Base-by-base conservation (phyloP, 805 yeast genomes). In the Cyberlindnera mycetangii region DNA sequence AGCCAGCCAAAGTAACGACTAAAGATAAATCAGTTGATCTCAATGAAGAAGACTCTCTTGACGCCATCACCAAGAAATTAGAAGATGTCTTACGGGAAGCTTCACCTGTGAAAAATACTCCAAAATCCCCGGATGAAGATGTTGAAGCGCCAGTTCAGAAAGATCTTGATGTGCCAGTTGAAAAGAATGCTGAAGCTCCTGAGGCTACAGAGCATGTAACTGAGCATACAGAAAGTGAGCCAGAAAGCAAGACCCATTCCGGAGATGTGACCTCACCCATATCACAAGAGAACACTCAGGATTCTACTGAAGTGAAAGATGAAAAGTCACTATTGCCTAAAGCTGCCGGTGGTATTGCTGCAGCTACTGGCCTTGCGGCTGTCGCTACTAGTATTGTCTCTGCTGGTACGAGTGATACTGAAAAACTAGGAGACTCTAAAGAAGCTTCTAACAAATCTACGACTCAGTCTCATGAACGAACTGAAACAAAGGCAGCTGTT, bases 391-490 rank as follows among this genome's bases (percentile, higher is more conserved):
- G 21, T 16, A 32, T 16, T 17, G 21, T 15, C 12, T 32, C 33
- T 21, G 25, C 22, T 6, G 3, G n/a, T 17, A 44, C 33, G 19
- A 41, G 40, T 20, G 41, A 25, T 2, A 50, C 49, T 36, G 52
- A 24, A 9, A 12, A 24, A 24, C n/a, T n/a, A n/a, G n/a, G n/a
- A n/a, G n/a, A n/a, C n/a, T n/a, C n/a, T n/a, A n/a, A n/a, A n/a
- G n/a, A n/a, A n/a, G n/a, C n/a, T n/a, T n/a, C n/a, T n/a, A n/a
- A n/a, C n/a, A n/a, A n/a, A n/a, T n/a, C n/a, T n/a, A n/a, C n/a
- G n/a, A n/a, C n/a, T n/a, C n/a, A n/a, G n/a, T n/a, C n/a, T n/a
- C n/a, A n/a, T n/a, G 25, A 22, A 10, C 7, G 10, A 22, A 8
- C 25, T 6, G 34, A 32, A 14, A 20, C 6, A 6, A 17, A 32